Percentiles rank a stretch among this genome's conserved stretches.
Evolutionary conservation across 305 asterid genomes (phyloP).

Genomic region (Euphrasia arctica): DNA sequence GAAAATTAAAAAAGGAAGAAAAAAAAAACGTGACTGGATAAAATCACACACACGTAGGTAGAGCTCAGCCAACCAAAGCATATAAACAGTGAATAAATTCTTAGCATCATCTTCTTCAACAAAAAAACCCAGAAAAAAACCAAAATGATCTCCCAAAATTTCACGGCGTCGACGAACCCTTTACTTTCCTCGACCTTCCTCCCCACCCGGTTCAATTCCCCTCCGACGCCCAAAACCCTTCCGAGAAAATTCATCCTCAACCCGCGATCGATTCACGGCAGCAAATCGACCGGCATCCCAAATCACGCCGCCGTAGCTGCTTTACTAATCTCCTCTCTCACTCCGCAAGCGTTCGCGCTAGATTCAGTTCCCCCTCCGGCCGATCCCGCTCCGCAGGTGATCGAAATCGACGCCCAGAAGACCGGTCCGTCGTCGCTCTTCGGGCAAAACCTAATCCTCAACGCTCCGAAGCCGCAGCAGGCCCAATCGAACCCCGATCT

Average conservation of each 20-base stretch:
- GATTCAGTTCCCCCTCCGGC: constrained; percentile 46
- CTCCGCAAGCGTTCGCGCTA: constrained; percentile 68
- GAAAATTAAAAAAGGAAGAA: too few species aligned
- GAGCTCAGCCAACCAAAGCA: neutral
- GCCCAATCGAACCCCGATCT: constrained; percentile 59
- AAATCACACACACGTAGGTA: neutral
- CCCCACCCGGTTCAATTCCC: constrained; percentile 41
- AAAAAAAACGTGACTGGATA: neutral
- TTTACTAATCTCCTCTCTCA: constrained; percentile 56
- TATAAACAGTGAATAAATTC: too few species aligned
- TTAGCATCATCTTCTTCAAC: neutral
- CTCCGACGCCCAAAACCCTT: constrained; percentile 68
- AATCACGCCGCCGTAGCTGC: constrained; percentile 77
- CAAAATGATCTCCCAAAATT: neutral
- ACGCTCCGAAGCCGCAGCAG: constrained; percentile 84
- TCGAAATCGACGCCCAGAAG: constrained; percentile 56
- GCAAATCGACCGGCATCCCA: constrained; percentile 30
- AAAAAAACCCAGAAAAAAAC: neutral
- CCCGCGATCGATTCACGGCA: constrained; percentile 48
- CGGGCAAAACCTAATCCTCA: constrained; percentile 54
- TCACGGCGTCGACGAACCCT: constrained; percentile 63
- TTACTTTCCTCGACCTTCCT: constrained; percentile 55
- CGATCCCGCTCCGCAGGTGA: constrained; percentile 43
- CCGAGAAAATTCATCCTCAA: constrained; percentile 42
- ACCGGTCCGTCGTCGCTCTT: constrained; percentile 58